phyloP scores from a whole-genome alignment of 495 filamentous ascomycete species.

The Penicillium psychrofluorescens region DNA sequence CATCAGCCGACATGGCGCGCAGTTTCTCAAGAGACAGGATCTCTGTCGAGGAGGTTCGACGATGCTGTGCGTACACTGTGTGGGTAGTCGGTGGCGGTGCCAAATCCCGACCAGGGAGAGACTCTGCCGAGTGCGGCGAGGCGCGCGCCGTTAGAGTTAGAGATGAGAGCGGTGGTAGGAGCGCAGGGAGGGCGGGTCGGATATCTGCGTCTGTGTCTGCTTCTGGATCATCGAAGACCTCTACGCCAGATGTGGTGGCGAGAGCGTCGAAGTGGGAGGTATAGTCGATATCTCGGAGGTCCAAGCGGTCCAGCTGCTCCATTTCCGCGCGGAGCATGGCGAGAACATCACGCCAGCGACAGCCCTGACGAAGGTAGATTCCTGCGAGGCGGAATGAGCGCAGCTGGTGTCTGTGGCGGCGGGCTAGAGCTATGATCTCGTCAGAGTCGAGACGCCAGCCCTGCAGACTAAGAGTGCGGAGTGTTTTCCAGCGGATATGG shows the following conservation, averaged over 20 bases:
- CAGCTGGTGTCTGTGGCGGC: conserved; percentile 49
- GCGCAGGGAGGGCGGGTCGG: no score
- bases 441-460: conserved; percentile 52
- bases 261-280: conserved; percentile 44
- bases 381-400: conserved; percentile 51
- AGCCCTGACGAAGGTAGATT: conserved; percentile 50
- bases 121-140: neutral
- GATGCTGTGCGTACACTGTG: no score
- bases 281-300: conserved; percentile 56
- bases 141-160: conserved; percentile 12
- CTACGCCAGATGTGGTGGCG: conserved; percentile 15
- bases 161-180: no score
- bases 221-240: conserved; percentile 11
- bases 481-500: conserved; percentile 49
- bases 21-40: conserved; percentile 6
- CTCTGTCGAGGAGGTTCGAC: no score
- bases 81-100: neutral
- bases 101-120: neutral
- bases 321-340: conserved; percentile 50
- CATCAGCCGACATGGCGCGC: conserved; percentile 27
- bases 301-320: conserved; percentile 51
- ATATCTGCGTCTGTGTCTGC: neutral
- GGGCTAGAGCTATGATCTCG: conserved; percentile 51
- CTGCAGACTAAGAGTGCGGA: conserved; percentile 58
- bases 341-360: conserved; percentile 56